A percentile compares a stretch with the other conserved stretches of the same genome.
These are phyloP conservation scores for Teratosphaeriaceae sp. DNA, from an alignment of 2,329 filamentous ascomycete species.

Conservation along the genomic window DNA sequence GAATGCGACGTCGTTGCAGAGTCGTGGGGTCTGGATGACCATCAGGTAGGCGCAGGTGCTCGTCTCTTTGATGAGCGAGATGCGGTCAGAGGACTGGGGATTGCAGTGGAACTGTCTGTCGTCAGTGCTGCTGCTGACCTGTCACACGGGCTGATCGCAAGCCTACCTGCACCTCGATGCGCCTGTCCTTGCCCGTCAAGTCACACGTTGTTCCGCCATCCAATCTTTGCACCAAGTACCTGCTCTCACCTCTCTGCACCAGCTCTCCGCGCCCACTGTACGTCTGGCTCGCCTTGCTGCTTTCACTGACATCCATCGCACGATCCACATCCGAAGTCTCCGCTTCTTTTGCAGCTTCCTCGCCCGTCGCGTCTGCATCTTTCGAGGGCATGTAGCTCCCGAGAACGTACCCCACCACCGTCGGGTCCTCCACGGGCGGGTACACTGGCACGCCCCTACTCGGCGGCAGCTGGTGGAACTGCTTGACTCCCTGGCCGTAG, in stretches of 20 bases:
- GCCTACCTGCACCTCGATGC: conserved; percentile 68
- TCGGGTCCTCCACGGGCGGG: conserved; percentile 70
- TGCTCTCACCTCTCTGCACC: conserved; percentile 74
- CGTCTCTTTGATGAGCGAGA: conserved; percentile 89
- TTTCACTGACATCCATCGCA: conserved; percentile 24
- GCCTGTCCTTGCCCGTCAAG: conserved; percentile 71
- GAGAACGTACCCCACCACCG: conserved; percentile 68
- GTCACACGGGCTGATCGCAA: too few species aligned
- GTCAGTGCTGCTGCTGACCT: too few species aligned
- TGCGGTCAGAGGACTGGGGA: conserved; percentile 66
- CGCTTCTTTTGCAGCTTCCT: conserved; percentile 5
- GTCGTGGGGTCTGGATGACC: conserved; percentile 81
- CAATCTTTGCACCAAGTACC: conserved; percentile 79
- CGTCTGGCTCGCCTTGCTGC: conserved; percentile 32
- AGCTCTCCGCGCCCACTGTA: conserved; percentile 48
- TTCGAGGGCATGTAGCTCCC: conserved; percentile 49
- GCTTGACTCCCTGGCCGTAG: conserved; percentile 78
- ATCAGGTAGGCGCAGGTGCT: conserved; percentile 89
- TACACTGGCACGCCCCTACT: conserved; percentile 59
- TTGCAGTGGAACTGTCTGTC: conserved; percentile 62
- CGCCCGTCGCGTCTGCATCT: conserved; percentile 17
- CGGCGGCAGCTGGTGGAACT: conserved; percentile 78
- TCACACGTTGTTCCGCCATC: conserved; percentile 78
- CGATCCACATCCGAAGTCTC: conserved; percentile 19
- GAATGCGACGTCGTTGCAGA: conserved; percentile 84